phyloP scores from a whole-genome alignment of 345 rosid species.

The Psidium guajava region DNA sequence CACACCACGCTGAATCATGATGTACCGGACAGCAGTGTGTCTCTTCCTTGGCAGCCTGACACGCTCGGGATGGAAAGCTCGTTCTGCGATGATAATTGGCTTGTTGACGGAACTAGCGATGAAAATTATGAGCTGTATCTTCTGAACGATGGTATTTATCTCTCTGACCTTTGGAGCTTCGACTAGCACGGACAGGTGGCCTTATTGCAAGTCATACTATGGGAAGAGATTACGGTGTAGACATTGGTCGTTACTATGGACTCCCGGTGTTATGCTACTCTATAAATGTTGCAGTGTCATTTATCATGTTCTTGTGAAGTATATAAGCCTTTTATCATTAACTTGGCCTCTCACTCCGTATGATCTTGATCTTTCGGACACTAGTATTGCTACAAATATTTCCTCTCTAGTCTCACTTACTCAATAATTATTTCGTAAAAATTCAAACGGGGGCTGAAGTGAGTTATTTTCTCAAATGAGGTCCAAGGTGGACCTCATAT shows the following conservation, averaged over 20 bases:
- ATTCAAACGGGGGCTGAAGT: background rate
- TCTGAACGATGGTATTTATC: background rate
- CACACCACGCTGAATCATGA: background rate
- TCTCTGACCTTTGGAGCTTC: background rate
- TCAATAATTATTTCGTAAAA: background rate
- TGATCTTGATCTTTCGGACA: background rate
- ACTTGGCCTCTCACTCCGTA: background rate
- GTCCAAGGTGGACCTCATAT: rapidly evolving
- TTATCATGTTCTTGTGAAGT: background rate
- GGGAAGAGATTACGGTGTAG: background rate
- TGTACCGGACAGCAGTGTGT: background rate
- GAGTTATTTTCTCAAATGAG: background rate
- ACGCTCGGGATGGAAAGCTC: background rate
- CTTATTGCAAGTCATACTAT: background rate
- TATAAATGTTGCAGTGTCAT: background rate
- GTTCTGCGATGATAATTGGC: background rate
- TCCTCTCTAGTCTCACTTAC: background rate
- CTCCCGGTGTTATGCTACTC: background rate
- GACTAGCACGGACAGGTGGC: background rate
- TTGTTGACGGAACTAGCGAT: background rate
- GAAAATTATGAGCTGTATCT: background rate
- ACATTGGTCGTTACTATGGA: background rate
- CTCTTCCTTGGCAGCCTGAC: background rate
- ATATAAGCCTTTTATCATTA: background rate
- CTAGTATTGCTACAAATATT: background rate